Percentiles rank a stretch among this genome's conserved stretches.
These are phyloP conservation scores for Ceratobasidium sp. DNA, from an alignment of 1,284 basidiomycete species.

Conservation along the genomic window DNA sequence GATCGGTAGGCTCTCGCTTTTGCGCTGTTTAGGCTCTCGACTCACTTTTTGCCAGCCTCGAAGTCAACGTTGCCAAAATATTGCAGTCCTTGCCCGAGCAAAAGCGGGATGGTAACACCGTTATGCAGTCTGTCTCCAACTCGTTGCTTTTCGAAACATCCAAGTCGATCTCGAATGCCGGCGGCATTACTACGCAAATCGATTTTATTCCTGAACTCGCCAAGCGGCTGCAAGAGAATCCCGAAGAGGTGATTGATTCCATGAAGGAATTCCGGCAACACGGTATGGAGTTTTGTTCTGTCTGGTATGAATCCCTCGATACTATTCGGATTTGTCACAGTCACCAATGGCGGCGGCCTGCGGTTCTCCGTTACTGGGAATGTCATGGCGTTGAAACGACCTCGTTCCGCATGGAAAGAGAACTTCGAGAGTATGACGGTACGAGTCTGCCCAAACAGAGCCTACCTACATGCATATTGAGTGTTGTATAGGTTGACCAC, in stretches of 20 bases:
- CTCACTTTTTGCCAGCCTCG: slow-evolving; percentile 61
- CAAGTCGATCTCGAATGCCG: slow-evolving; percentile 65
- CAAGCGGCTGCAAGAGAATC: slow-evolving; percentile 74
- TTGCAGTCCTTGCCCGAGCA: slow-evolving; percentile 91
- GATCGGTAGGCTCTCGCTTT: slow-evolving; percentile 68
- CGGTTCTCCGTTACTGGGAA: slow-evolving; percentile 90
- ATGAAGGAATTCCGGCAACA: slow-evolving; percentile 75
- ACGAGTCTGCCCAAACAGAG: slow-evolving; percentile 48
- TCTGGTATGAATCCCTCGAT: neutral
- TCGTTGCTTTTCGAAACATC: slow-evolving; percentile 76
- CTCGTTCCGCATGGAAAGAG: slow-evolving; percentile 74
- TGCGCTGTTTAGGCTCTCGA: neutral
- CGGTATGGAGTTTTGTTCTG: slow-evolving; percentile 59
- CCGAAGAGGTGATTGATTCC: slow-evolving; percentile 72
- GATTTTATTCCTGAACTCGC: slow-evolving; percentile 82
- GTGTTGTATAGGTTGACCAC: slow-evolving; percentile 57
- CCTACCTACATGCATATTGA: neutral
- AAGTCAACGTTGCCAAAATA: slow-evolving; percentile 87
- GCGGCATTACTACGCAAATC: slow-evolving; percentile 74
- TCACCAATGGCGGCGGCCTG: slow-evolving; percentile 78
- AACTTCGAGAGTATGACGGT: slow-evolving; percentile 73
- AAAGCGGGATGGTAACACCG: slow-evolving; percentile 87
- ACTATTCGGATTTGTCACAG: slow-evolving; percentile 54
- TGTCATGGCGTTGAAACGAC: slow-evolving; percentile 72
- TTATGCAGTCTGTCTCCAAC: slow-evolving; percentile 76